phyloP scores from a whole-genome alignment of 129 eudicot genomes.

The Helianthus annuus region HanXRQr2.0-SUNRISE NC_035449.2:32473993-32474492 shows the following conservation, averaged over 20 bases:
- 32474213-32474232: slow-evolving; percentile 91
- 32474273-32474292: slow-evolving; percentile 94
- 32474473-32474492: slow-evolving; percentile 66
- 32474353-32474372: slow-evolving; percentile 83
- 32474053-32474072: slow-evolving; percentile 21
- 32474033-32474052: slow-evolving; percentile 55
- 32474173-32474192: slow-evolving; percentile 37
- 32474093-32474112: slow-evolving; percentile 20
- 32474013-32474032: slow-evolving; percentile 48
- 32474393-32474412: slow-evolving; percentile 81
- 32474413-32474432: slow-evolving; percentile 80
- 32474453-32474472: slow-evolving; percentile 62
- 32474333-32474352: slow-evolving; percentile 96
- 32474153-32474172: slow-evolving; percentile 38
- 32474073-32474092: neutral
- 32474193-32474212: slow-evolving; percentile 94
- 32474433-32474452: slow-evolving; percentile 81
- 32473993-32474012: slow-evolving; percentile 34
- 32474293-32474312: slow-evolving; percentile 78
- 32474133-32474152: slow-evolving; percentile 41
- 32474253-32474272: slow-evolving; percentile 95
- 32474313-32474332: slow-evolving; percentile 84
- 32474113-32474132: slow-evolving; percentile 46
- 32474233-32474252: slow-evolving; percentile 83
- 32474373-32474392: slow-evolving; percentile 75